Evolutionary conservation across 805 yeast genomes (phyloP).

Genomic region (Henningerozyma blattae): DNA sequence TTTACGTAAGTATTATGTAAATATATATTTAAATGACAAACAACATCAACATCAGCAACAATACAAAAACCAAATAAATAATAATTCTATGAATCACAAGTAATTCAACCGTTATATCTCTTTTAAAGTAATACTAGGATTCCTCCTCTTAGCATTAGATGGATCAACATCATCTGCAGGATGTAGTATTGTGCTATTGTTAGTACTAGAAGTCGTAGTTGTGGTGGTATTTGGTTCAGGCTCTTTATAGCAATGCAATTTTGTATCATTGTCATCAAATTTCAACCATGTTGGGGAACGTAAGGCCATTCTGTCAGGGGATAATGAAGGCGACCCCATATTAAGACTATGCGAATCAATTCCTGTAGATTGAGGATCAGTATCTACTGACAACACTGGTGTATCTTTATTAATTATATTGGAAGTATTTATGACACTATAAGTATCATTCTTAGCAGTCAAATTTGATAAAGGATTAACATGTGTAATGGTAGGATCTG

Average conservation of each 20-base stretch:
- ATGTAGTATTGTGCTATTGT: too few species aligned
- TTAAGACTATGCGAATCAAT: conserved; percentile 8
- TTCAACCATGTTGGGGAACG: conserved; percentile 22
- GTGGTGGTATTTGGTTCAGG: conserved; percentile 19
- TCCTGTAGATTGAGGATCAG: conserved; percentile 16
- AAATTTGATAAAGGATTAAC: conserved; percentile 3
- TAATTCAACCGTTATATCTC: conserved; percentile 4
- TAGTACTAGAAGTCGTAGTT: too few species aligned
- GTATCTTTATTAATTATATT: not conserved
- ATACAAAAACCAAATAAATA: too few species aligned
- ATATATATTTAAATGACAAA: not conserved
- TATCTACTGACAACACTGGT: conserved; percentile 19
- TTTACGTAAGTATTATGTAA: not conserved
- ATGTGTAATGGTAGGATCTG: not conserved
- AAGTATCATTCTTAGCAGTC: too few species aligned
- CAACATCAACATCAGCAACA: not conserved
- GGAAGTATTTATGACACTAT: too few species aligned
- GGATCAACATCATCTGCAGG: too few species aligned
- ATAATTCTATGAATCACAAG: too few species aligned
- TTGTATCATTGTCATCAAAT: conserved; percentile 11
- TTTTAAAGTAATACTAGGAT: conserved; percentile 5
- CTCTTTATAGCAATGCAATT: conserved; percentile 20
- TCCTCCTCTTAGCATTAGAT: too few species aligned
- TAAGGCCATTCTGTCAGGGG: conserved; percentile 17
- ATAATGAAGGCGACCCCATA: conserved; percentile 18